Conservation (phyloP, 23 red algal genomes). For the Chondrus crispus region DNA sequence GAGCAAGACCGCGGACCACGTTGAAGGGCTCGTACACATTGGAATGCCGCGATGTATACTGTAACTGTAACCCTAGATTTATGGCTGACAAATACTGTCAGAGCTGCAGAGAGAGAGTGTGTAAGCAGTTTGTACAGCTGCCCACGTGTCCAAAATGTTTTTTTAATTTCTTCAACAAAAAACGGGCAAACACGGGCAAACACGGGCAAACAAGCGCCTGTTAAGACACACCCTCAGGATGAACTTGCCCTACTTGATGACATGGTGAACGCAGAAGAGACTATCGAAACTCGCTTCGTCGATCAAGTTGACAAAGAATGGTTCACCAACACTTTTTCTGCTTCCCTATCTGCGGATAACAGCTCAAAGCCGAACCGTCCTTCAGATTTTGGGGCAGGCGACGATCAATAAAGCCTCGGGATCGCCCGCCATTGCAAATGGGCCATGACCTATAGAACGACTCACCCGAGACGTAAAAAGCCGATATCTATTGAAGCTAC, state of each 20-base stretch:
- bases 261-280: neutral
- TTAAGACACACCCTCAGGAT: too few species aligned
- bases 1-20: too few species aligned
- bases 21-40: too few species aligned
- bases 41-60: too few species aligned
- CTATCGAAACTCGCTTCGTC: neutral
- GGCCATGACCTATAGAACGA: neutral
- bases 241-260: neutral
- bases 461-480: neutral
- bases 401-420: neutral
- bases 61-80: too few species aligned
- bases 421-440: neutral
- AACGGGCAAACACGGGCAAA: too few species aligned
- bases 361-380: neutral
- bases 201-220: too few species aligned
- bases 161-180: too few species aligned
- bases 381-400: neutral
- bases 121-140: too few species aligned
- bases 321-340: slow-evolving; percentile 22
- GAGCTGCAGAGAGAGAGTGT: too few species aligned
- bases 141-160: too few species aligned
- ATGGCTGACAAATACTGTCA: too few species aligned
- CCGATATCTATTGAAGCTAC: neutral
- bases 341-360: neutral
- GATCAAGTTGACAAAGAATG: slow-evolving; percentile 9